A percentile compares a stretch with the other conserved stretches of the same genome.
Evolutionary conservation across 2,329 filamentous ascomycete genomes (phyloP).

Genomic region (Cladobotryum protrusum): DNA sequence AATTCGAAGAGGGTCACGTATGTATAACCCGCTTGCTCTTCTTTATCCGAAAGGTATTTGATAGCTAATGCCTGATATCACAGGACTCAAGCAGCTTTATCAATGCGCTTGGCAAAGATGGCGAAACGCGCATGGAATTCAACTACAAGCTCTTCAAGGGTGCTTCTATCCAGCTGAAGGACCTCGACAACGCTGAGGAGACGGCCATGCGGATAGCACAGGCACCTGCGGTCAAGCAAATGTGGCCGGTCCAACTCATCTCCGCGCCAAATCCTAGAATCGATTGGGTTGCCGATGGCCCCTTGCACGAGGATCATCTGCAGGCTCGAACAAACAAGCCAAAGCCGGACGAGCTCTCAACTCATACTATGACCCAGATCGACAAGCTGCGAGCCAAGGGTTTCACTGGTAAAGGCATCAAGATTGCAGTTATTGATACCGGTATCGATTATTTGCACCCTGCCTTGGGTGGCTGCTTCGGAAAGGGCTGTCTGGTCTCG

Average conservation of each 20-base stretch:
- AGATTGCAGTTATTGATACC: conserved; percentile 47
- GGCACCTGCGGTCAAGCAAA: conserved; percentile 39
- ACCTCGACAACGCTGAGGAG: conserved; percentile 38
- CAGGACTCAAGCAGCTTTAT: conserved; percentile 6
- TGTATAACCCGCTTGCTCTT: neutral
- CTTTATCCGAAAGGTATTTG: no score
- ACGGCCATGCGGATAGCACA: conserved; percentile 34
- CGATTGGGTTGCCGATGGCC: conserved; percentile 34
- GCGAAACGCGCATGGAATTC: conserved; percentile 40
- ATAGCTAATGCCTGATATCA: neutral
- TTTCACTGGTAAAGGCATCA: conserved; percentile 45
- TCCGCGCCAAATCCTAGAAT: conserved; percentile 39
- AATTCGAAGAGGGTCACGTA: conserved; percentile 46
- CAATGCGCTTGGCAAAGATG: conserved; percentile 16
- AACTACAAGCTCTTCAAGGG: conserved; percentile 49
- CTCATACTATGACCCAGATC: conserved; percentile 52
- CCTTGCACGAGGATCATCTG: conserved; percentile 4
- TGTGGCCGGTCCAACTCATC: conserved; percentile 43
- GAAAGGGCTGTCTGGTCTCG: conserved; percentile 37
- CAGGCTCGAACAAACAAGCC: neutral
- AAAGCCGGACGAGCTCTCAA: conserved; percentile 1
- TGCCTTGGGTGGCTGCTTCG: conserved; percentile 42
- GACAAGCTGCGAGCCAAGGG: conserved; percentile 46
- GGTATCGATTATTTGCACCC: conserved; percentile 43
- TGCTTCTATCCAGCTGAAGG: conserved; percentile 45